Conservation (phyloP, 2,329 filamentous ascomycete genomes). For the Stachybotrys elegans region DNA sequence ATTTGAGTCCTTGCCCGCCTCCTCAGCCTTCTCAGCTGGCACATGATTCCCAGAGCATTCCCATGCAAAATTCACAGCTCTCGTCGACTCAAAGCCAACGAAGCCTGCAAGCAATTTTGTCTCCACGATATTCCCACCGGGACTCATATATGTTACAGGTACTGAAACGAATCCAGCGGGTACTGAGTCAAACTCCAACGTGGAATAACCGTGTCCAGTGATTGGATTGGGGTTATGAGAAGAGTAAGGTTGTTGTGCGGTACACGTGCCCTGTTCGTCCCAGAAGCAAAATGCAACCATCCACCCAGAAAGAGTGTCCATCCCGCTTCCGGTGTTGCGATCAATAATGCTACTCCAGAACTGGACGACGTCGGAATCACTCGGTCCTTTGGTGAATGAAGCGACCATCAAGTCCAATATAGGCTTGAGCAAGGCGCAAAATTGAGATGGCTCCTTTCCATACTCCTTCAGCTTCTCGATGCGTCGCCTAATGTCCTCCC, state of each 20-base stretch:
- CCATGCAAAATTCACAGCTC: too few species aligned
- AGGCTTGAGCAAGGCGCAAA: constrained; percentile 27
- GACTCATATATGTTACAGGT: constrained; percentile 4
- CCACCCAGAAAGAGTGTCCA: constrained; percentile 9
- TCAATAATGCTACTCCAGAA: constrained; percentile 30
- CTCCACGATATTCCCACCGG: constrained; percentile 11
- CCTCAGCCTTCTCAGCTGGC: too few species aligned
- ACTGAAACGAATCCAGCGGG: constrained; percentile 9
- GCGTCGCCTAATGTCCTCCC: constrained; percentile 24
- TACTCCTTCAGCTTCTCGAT: constrained; percentile 31
- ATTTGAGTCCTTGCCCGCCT: too few species aligned
- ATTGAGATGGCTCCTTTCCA: constrained; percentile 29
- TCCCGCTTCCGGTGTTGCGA: background rate
- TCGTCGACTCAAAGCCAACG: background rate
- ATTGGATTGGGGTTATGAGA: background rate
- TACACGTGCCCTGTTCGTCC: constrained; percentile 1
- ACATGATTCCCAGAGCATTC: too few species aligned
- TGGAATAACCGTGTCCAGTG: constrained; percentile 4
- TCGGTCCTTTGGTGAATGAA: constrained; percentile 28
- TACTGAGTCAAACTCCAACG: constrained; percentile 1
- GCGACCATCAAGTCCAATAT: constrained; percentile 32
- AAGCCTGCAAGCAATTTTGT: constrained; percentile 10
- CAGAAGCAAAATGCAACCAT: constrained; percentile 14
- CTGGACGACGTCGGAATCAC: constrained; percentile 16
- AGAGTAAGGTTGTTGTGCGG: too few species aligned